A percentile compares a stretch with the other conserved stretches of the same genome.
These are phyloP conservation scores for Ceratocystiopsis sp. DNA, from an alignment of 2,329 filamentous ascomycete genomes.

Conservation along the genomic window DNA sequence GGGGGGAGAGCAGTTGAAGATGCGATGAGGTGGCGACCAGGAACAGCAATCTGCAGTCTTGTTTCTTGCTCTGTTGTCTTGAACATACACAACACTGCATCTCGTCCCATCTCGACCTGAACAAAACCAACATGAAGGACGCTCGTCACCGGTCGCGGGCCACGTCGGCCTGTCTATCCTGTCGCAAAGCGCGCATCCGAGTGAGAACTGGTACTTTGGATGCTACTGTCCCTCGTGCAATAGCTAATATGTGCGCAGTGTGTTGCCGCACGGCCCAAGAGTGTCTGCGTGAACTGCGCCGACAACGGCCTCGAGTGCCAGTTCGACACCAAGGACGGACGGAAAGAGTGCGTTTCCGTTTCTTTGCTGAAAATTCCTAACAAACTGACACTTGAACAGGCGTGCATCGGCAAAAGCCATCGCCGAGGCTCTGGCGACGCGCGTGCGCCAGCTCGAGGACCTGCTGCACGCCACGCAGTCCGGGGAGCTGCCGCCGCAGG, in stretches of 20 bases:
- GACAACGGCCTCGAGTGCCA: conserved; percentile 1
- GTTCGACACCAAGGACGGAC: conserved; percentile 1
- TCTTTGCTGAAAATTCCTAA: neutral
- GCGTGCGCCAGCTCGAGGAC: conserved; percentile 1
- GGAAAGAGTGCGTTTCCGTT: neutral
- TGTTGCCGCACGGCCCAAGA: neutral
- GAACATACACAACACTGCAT: too few relatives aligned
- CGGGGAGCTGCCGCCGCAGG: neutral
- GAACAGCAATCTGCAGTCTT: too few relatives aligned
- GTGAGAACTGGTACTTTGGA: neutral
- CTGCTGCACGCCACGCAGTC: neutral
- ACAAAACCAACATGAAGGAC: neutral
- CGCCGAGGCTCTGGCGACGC: neutral
- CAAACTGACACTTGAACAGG: neutral
- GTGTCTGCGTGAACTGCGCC: neutral
- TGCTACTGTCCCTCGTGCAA: neutral
- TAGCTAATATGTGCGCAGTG: neutral
- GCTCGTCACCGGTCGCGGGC: conserved; percentile 2
- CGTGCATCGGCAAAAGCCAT: conserved; percentile 1
- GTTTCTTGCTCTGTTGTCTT: too few relatives aligned
- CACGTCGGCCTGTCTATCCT: conserved; percentile 1
- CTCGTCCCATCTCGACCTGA: neutral
- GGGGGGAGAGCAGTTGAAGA: too few relatives aligned
- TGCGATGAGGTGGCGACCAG: too few relatives aligned
- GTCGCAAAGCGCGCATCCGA: conserved; percentile 1